phyloP scores from a whole-genome alignment of 441 rosid species.

The Adansonia gregorii region DNA sequence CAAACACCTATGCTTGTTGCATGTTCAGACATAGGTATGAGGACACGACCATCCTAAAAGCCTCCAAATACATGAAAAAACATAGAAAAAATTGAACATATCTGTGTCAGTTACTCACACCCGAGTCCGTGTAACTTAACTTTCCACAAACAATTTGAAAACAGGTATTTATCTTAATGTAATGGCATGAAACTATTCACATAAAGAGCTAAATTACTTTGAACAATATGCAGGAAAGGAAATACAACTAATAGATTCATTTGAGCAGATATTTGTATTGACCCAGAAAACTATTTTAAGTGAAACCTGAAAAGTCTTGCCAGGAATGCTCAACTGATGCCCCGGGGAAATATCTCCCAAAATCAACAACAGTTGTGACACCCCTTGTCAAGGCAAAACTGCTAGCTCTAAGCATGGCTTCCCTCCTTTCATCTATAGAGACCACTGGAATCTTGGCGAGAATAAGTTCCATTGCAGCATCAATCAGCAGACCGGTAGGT shows the following conservation, averaged over 20 bases:
- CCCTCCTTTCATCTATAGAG: slow-evolving; percentile 76
- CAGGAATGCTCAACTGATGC: slow-evolving; percentile 62
- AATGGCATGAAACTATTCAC: not conserved
- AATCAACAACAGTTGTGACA: slow-evolving; percentile 81
- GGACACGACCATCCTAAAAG: too few relatives aligned
- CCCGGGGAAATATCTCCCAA: slow-evolving; percentile 89
- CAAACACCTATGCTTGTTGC: too few relatives aligned
- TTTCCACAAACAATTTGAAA: not conserved
- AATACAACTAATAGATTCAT: slow-evolving; percentile 12
- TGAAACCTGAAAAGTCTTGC: slow-evolving; percentile 85
- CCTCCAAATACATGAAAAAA: too few relatives aligned
- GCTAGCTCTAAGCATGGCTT: slow-evolving; percentile 79
- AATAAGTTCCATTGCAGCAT: slow-evolving; percentile 84
- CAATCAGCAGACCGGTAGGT: slow-evolving; percentile 81
- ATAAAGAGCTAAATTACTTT: not conserved
- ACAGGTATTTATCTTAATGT: not conserved
- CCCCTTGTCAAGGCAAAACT: slow-evolving; percentile 76
- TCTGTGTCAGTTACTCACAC: too few relatives aligned
- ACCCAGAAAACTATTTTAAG: slow-evolving; percentile 16
- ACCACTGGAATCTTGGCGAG: slow-evolving; percentile 58
- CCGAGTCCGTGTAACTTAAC: too few relatives aligned
- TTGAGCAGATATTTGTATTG: slow-evolving; percentile 3
- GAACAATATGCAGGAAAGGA: slow-evolving; percentile 10
- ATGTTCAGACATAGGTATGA: too few relatives aligned
- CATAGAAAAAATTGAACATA: too few relatives aligned